These are phyloP conservation scores for Trichophyton mentagrophytes DNA, from an alignment of 2,329 filamentous ascomycete genomes.

Conservation along the genomic window DNA sequence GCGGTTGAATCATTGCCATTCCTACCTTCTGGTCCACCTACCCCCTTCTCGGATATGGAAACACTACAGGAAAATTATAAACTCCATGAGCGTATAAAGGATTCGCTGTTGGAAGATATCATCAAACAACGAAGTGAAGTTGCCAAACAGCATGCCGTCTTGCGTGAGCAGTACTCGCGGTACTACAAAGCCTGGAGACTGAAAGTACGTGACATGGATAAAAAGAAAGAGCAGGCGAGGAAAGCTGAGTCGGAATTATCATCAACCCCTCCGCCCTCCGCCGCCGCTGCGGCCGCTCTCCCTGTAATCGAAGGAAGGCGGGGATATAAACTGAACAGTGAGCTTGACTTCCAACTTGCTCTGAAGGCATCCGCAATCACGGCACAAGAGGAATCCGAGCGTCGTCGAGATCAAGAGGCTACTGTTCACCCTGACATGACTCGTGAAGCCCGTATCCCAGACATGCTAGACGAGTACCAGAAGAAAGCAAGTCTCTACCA, in stretches of 20 bases:
- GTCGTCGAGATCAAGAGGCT: constrained; percentile 31
- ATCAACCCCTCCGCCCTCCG: constrained; percentile 21
- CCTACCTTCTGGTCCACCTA: constrained; percentile 30
- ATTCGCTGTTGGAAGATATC: constrained; percentile 27
- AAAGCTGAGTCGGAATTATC: constrained; percentile 27
- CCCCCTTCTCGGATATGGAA: constrained; percentile 34
- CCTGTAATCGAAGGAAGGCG: constrained; percentile 27
- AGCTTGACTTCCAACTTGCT: constrained; percentile 38
- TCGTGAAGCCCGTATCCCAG: constrained; percentile 36
- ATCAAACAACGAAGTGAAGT: constrained; percentile 28
- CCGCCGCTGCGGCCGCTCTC: constrained; percentile 18
- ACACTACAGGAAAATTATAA: constrained; percentile 31
- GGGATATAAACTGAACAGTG: constrained; percentile 37
- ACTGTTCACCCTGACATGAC: constrained; percentile 33
- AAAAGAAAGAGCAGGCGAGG: constrained; percentile 26
- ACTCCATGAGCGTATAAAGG: constrained; percentile 28
- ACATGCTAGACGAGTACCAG: constrained; percentile 35
- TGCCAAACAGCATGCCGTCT: constrained; percentile 27
- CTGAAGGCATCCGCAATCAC: constrained; percentile 37
- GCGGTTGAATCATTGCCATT: constrained; percentile 36
- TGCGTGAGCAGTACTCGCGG: constrained; percentile 29
- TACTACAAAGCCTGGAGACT: constrained; percentile 36
- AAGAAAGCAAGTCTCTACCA: constrained; percentile 30
- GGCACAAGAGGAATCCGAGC: constrained; percentile 35
- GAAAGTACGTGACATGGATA: constrained; percentile 32